These are phyloP conservation scores for Starmerella geochares DNA, from an alignment of 805 yeast genomes.

Conservation along the genomic window DNA sequence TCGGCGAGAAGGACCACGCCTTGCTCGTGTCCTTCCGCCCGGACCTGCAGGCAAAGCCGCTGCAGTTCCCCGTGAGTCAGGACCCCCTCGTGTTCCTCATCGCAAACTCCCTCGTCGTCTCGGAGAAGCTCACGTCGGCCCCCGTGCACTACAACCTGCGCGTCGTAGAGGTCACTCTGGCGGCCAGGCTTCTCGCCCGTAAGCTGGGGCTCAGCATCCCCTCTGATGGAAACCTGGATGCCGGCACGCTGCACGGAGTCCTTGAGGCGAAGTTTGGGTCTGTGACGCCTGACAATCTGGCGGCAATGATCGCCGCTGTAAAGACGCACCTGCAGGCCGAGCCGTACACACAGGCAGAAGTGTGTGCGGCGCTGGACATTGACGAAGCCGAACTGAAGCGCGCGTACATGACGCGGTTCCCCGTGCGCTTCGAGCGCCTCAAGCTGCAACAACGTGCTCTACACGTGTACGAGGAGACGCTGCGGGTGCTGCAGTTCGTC, in stretches of 20 bases:
- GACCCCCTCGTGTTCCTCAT: constrained; percentile 46
- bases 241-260: constrained; percentile 57
- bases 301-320: constrained; percentile 36
- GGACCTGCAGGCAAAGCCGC: constrained; percentile 43
- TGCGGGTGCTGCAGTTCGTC: constrained; percentile 46
- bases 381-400: constrained; percentile 37
- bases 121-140: constrained; percentile 61
- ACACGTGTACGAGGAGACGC: constrained; percentile 55
- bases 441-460: constrained; percentile 48
- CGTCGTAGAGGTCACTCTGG: constrained; percentile 62
- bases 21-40: constrained; percentile 55
- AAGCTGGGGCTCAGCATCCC: constrained; percentile 35
- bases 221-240: constrained; percentile 43
- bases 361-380: constrained; percentile 37
- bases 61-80: constrained; percentile 41
- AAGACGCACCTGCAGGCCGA: constrained; percentile 36
- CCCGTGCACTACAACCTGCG: constrained; percentile 60
- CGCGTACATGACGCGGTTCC: constrained; percentile 42
- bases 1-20: constrained; percentile 50
- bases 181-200: constrained; percentile 49
- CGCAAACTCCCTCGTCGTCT: constrained; percentile 51
- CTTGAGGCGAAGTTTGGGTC: constrained; percentile 40
- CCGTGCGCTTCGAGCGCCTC: constrained; percentile 48
- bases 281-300: constrained; percentile 36
- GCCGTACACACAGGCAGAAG: constrained; percentile 45